Conservation (phyloP, 108 stramenopile genomes). For the Pseudonitzschia delicatissima region DNA sequence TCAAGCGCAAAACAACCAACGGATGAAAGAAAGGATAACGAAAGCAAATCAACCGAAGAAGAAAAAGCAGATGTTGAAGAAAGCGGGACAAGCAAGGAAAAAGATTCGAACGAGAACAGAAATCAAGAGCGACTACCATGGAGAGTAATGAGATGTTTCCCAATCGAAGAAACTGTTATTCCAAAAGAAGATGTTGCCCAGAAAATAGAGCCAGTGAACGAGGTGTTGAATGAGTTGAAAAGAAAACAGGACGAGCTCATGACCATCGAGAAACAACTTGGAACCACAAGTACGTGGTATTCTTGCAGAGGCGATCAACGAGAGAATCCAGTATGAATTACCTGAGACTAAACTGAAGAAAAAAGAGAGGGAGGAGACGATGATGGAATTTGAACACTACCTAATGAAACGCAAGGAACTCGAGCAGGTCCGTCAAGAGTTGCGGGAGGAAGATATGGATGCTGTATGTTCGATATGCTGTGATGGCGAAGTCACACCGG, state of each 20-base stretch:
- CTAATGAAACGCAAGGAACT: conserved; percentile 50
- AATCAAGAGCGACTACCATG: not conserved
- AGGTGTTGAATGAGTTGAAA: conserved; percentile 42
- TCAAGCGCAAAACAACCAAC: not conserved
- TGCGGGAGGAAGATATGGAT: conserved; percentile 86
- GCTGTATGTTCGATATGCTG: conserved; percentile 84
- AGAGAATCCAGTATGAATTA: conserved; percentile 47
- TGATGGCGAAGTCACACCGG: conserved; percentile 85
- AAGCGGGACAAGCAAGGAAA: not conserved
- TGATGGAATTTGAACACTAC: conserved; percentile 41
- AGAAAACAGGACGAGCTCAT: conserved; percentile 46
- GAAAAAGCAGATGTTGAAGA: not conserved
- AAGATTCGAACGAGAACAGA: conserved; percentile 11
- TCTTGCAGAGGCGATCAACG: conserved; percentile 42
- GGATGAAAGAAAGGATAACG: too few species aligned
- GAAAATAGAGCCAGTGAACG: conserved; percentile 17
- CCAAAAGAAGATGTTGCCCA: not conserved
- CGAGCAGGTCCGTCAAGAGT: conserved; percentile 60
- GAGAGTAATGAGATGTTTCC: conserved; percentile 7
- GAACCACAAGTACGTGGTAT: conserved; percentile 48
- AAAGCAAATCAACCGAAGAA: too few species aligned
- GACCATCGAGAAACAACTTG: conserved; percentile 45
- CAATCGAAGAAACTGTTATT: not conserved
- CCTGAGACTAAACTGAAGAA: conserved; percentile 25
- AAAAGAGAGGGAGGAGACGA: conserved; percentile 25